Percentiles rank a stretch among this genome's conserved stretches.
These are phyloP conservation scores for Arachis stenosperma DNA, from an alignment of 306 rosid genomes.

Conservation along the genomic window DNA sequence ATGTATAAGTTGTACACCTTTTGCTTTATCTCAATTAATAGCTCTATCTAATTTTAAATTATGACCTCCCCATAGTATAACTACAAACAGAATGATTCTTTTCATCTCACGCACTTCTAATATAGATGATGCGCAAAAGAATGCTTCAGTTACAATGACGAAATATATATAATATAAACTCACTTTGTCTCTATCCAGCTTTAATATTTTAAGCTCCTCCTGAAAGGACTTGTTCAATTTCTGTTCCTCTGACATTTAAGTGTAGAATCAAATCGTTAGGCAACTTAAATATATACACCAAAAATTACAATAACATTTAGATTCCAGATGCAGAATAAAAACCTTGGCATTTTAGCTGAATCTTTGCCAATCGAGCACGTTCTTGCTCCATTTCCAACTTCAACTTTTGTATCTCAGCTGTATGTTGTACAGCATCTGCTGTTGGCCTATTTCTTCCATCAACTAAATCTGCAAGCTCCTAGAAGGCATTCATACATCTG, in stretches of 20 bases:
- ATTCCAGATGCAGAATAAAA: slow-evolving; percentile 19
- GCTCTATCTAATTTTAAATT: slow-evolving; percentile 17
- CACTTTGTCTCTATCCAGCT: slow-evolving; percentile 63
- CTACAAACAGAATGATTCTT: neutral
- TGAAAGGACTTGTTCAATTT: slow-evolving; percentile 57
- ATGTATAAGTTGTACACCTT: neutral
- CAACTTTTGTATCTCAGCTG: slow-evolving; percentile 57
- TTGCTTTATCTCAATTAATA: neutral
- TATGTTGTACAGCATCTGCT: slow-evolving; percentile 43
- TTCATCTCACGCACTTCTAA: slow-evolving; percentile 21
- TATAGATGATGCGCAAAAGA: slow-evolving; percentile 18
- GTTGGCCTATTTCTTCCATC: slow-evolving; percentile 50
- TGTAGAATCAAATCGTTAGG: slow-evolving; percentile 18
- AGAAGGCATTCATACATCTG: slow-evolving; percentile 90
- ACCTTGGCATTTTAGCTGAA: slow-evolving; percentile 59
- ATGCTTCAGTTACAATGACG: slow-evolving; percentile 1
- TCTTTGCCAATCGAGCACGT: slow-evolving; percentile 43
- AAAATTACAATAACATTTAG: neutral
- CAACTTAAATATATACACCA: neutral
- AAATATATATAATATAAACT: slow-evolving; percentile 43
- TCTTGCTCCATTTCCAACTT: slow-evolving; percentile 62
- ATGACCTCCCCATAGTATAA: neutral
- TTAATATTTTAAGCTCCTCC: slow-evolving; percentile 62
- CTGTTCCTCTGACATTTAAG: slow-evolving; percentile 61
- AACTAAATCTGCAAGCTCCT: slow-evolving; percentile 76